Base-by-base conservation (phyloP, 208 protist species). In the Trypanosoma conorhini region DNA sequence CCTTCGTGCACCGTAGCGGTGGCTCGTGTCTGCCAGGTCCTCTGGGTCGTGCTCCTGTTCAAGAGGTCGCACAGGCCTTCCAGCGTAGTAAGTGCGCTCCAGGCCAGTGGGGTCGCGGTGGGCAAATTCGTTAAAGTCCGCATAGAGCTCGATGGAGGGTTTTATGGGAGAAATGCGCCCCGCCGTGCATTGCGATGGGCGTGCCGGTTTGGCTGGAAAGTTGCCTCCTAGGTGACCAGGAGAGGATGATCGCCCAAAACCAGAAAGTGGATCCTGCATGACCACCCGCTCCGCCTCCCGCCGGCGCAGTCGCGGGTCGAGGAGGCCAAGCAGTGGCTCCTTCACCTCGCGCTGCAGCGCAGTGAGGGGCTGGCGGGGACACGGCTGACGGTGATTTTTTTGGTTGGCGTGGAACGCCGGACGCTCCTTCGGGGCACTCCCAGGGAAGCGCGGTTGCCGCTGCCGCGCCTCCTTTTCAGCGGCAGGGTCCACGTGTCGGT, bases 81-180 rank as follows among this genome's bases (percentile, higher is more conserved):
- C 70, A 30, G 50, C 52, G 30, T 68, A 74, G 51, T 68, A 74
- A 7, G 70, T 74, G 22, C 70, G 62, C 21, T 38, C 50, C 52
- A 69, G 62, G 0, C 54, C 60, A 48, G 30, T 51, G 40, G 65
- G 31, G 56, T 66, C 59, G 22, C 42, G 24, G 38, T 31, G 21
- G 22, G 15, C 19, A 31, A 46, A 35, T 17, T 66, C 60, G 28
- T 63, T 31, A 66, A 60, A 46, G 33, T 31, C 31, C 8, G 42
- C 52, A 69, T 62, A 35, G 46, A 62, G 22, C 15, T 63, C 70
- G 40, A 69, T 69, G 40, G 67, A 72, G 54, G 33, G 40, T 26
- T 64, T 24, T 33, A 28, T n/a, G 28, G 58, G n/a, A 28, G 33
- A 50, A 44, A 28, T 28, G 21, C 26, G 33, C 24, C 26, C 35